Base-by-base conservation (phyloP, 805 yeast genomes). In the Cyberlindnera bimundalis region DNA sequence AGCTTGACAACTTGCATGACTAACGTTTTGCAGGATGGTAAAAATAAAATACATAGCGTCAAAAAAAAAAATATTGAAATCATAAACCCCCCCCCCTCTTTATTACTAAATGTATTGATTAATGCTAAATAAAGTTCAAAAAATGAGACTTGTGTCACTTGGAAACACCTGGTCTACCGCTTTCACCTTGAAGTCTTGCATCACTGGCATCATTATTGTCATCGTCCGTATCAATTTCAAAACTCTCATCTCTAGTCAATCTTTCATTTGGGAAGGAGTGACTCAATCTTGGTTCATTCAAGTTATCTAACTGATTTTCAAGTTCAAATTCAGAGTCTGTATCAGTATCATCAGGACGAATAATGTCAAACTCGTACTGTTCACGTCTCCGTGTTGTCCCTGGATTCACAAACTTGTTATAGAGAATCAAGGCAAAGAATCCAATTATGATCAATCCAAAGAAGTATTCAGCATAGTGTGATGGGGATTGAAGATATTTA, bases 261-360 rank as follows among this genome's bases (percentile, higher is more conserved):
- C 33, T 28, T 31, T 39, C 39, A 20, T 29, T 16, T 11, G 49
- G 46, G 40, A 38, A 41, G 15, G 33, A 25, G 12, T 29, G 27
- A 9, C 32, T 35, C 8, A 47, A 16, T 23, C 48, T 38, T 16
- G 40, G 27, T 3, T 33, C 39, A n/a, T 40, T 46, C 7, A 36
- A 10, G 23, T 48, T 43, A 12, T 41, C 47, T 32, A 81, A 84
- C 7, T 84, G 82, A 15, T 80, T 83, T 33, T 84, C 84, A 34
- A 84, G 78, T 56, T 84, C 95, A 55, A 84, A 81, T 56, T 84
- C 93, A 53, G 76, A 81, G 6, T 78, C 78, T 29, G 53, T 82
- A 77, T 63, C 89, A 65, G 56, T 84, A 65, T 62, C 86, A 61
- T 61, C 86, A 61, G 48, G 69, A 62, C 57, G 51, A 19, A 57